phyloP scores from a whole-genome alignment of 192 early-diverging fungal species.

The Chytriomyces sp. region DNA sequence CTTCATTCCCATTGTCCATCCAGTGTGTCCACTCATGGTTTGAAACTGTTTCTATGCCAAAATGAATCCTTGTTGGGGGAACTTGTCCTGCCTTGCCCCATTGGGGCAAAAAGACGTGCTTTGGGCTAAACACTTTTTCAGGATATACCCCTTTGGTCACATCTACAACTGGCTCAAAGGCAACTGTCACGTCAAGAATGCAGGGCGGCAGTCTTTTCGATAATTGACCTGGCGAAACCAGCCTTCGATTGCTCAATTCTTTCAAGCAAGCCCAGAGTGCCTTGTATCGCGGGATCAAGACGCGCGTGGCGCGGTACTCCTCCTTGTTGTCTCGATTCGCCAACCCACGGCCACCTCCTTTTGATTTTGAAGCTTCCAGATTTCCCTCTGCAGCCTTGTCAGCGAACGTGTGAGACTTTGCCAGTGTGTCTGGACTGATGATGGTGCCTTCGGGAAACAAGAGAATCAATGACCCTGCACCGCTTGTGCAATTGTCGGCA shows the following conservation, averaged over 20 bases:
- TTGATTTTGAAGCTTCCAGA: slow-evolving; percentile 39
- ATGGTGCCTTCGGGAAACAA: slow-evolving; percentile 98
- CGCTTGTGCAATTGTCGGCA: too few relatives aligned
- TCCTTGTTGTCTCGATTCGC: background rate
- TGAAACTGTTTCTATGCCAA: background rate
- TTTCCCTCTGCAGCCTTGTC: too few relatives aligned
- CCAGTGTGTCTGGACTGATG: slow-evolving; percentile 72
- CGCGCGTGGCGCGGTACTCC: background rate
- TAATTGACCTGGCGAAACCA: too few relatives aligned
- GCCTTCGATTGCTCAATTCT: background rate
- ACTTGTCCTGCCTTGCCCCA: background rate
- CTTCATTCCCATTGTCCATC: background rate
- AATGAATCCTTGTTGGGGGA: slow-evolving; percentile 13
- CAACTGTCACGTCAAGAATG: slow-evolving; percentile 16
- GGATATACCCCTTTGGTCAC: slow-evolving; percentile 10
- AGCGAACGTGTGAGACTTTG: slow-evolving; percentile 69
- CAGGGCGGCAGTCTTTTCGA: too few relatives aligned
- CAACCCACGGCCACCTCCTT: background rate
- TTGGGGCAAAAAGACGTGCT: slow-evolving; percentile 18
- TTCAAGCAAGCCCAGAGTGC: slow-evolving; percentile 2
- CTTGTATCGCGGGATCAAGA: slow-evolving; percentile 20
- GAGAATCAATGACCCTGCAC: slow-evolving; percentile 71
- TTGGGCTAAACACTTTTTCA: slow-evolving; percentile 26
- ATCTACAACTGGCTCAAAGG: slow-evolving; percentile 9
- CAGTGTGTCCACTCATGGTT: background rate